Percentiles rank a stretch among this genome's conserved stretches.
These are phyloP conservation scores for Dalbergia cultrata DNA, from an alignment of 306 rosid species.

Conservation along the genomic window DNA sequence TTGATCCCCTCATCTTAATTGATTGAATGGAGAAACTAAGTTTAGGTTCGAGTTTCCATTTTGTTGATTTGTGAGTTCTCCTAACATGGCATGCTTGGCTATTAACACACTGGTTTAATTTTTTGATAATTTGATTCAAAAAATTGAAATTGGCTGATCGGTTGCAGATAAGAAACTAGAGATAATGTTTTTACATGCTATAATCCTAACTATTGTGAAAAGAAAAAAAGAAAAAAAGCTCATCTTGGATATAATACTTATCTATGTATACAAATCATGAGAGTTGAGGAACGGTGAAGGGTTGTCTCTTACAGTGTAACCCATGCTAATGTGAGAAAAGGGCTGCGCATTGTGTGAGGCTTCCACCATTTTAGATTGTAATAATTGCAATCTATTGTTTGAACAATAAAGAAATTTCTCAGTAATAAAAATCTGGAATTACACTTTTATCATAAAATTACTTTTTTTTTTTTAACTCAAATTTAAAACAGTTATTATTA, in stretches of 20 bases:
- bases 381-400: not conserved
- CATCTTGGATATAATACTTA: not conserved
- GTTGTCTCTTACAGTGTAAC: not conserved
- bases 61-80: conserved; percentile 22
- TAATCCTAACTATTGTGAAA: not conserved
- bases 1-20: conserved; percentile 16
- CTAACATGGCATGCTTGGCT: not conserved
- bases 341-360: not conserved
- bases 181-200: conserved; percentile 10
- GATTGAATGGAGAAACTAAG: conserved; percentile 9
- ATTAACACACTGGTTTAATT: not conserved
- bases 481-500: no score
- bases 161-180: not conserved
- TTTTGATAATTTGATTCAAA: conserved; percentile 25
- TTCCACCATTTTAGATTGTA: not conserved
- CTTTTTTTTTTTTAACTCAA: no score
- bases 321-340: not conserved
- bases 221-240: not conserved
- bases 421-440: not conserved
- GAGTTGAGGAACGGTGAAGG: conserved; percentile 4
- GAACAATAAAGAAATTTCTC: not conserved
- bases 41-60: conserved; percentile 22
- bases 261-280: not conserved
- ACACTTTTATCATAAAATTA: not conserved
- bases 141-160: conserved; percentile 23